Conservation (phyloP, 1,284 basidiomycete species). For the Salmacisia buchloeana region DNA sequence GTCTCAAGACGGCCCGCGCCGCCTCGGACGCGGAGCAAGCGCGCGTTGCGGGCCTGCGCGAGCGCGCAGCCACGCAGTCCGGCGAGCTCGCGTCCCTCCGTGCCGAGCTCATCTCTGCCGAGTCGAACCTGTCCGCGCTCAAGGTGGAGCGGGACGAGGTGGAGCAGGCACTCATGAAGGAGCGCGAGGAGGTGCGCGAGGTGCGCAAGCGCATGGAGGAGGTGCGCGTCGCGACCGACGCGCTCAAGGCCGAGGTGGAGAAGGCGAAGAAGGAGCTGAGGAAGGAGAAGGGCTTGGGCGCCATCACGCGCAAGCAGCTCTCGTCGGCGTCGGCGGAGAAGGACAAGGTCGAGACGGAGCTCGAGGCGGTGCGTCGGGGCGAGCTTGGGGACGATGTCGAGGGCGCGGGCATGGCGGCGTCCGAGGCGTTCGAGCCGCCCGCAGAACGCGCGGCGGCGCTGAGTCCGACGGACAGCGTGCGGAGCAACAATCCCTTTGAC, state of each 20-base stretch:
- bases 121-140: constrained; percentile 84
- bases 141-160: constrained; percentile 86
- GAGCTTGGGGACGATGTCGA: constrained; percentile 52
- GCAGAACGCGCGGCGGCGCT: constrained; percentile 17
- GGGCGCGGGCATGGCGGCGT: constrained; percentile 36
- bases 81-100: constrained; percentile 69
- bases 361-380: constrained; percentile 53
- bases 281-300: constrained; percentile 88
- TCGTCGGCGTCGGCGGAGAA: constrained; percentile 74
- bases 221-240: constrained; percentile 67
- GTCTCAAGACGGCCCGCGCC: constrained; percentile 54
- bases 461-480: constrained; percentile 54
- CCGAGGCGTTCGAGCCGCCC: background rate
- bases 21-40: constrained; percentile 79
- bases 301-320: constrained; percentile 91
- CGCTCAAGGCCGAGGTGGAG: constrained; percentile 71
- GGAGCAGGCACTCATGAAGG: constrained; percentile 76
- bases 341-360: constrained; percentile 66
- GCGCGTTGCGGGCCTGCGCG: constrained; percentile 67
- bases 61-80: constrained; percentile 67
- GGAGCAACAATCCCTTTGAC: constrained; percentile 93
- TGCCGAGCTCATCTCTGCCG: constrained; percentile 77
- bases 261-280: constrained; percentile 87
- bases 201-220: constrained; percentile 79
- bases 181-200: constrained; percentile 89